These are phyloP conservation scores for Russula sp. DNA, from an alignment of 768 basidiomycete genomes.

Conservation along the genomic window DNA sequence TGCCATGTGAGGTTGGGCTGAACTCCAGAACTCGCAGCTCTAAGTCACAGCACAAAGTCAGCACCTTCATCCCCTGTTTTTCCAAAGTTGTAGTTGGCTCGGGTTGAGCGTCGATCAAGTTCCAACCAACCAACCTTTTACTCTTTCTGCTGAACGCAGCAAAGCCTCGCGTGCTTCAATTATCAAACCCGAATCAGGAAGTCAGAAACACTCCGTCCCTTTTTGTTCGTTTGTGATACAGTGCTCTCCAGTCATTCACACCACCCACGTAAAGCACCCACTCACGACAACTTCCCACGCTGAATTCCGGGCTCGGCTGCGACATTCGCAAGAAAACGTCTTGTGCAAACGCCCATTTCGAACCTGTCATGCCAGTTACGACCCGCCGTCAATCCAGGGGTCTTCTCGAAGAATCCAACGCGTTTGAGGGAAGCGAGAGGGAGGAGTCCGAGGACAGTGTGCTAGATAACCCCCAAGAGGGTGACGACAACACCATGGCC, in stretches of 20 bases:
- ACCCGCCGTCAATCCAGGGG: conserved; percentile 10
- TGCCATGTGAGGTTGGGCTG: not conserved
- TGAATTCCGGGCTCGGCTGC: not conserved
- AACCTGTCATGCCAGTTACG: conserved; percentile 8
- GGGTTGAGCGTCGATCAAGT: not conserved
- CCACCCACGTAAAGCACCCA: not conserved
- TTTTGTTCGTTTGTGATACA: not conserved
- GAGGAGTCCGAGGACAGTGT: not conserved
- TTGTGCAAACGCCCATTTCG: not conserved
- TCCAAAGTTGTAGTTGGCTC: not conserved
- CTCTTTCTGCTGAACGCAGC: not conserved
- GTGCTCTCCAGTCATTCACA: not conserved
- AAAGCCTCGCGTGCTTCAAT: not conserved
- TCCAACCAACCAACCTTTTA: not conserved
- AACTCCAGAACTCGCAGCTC: not conserved
- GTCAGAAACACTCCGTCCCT: not conserved
- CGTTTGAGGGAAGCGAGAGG: not conserved
- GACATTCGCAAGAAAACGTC: not conserved
- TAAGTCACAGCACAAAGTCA: not conserved
- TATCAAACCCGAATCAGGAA: not conserved
- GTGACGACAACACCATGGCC: conserved; percentile 10
- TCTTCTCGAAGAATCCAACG: not conserved
- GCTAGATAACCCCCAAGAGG: not conserved
- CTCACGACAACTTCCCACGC: not conserved
- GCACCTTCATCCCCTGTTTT: not conserved